Conservation (phyloP, 2,329 filamentous ascomycete genomes). For the Penicillium sp. region DNA sequence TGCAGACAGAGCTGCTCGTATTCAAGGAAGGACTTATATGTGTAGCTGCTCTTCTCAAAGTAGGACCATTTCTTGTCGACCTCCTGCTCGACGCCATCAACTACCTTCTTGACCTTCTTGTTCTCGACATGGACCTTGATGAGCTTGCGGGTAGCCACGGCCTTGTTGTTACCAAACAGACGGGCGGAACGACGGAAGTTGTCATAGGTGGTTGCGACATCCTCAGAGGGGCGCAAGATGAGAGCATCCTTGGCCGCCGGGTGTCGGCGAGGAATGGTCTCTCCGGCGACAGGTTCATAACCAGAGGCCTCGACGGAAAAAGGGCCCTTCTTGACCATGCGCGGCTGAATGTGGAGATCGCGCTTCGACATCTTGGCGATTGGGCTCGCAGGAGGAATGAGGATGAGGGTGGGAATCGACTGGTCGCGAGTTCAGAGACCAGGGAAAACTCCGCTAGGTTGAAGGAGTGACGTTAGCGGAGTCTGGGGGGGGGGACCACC, state of each 20-base stretch:
- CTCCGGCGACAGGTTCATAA: conserved; percentile 71
- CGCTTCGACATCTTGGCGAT: conserved; percentile 37
- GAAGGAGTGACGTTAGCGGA: conserved; percentile 12
- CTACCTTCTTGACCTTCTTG: conserved; percentile 86
- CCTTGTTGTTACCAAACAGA: conserved; percentile 65
- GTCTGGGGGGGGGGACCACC: conserved; percentile 2
- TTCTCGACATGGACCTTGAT: conserved; percentile 79
- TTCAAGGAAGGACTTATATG: conserved; percentile 77
- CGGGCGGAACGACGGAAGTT: conserved; percentile 72
- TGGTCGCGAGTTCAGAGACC: background rate
- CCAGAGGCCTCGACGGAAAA: conserved; percentile 75
- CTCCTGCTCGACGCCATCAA: conserved; percentile 78
- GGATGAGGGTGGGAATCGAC: conserved; percentile 1
- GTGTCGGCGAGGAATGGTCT: conserved; percentile 82
- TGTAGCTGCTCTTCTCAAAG: conserved; percentile 80
- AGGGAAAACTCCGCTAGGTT: background rate
- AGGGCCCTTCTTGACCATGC: conserved; percentile 69
- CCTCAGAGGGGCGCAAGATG: conserved; percentile 66
- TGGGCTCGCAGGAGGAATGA: conserved; percentile 12
- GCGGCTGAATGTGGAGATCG: conserved; percentile 42
- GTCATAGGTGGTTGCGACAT: conserved; percentile 77
- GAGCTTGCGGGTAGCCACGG: conserved; percentile 73
- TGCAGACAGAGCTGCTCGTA: conserved; percentile 72
- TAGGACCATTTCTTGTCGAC: conserved; percentile 91
- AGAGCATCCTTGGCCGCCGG: conserved; percentile 72